These are phyloP conservation scores for Coffea humblotiana DNA, from an alignment of 305 asterid species.

Conservation along the genomic window DNA sequence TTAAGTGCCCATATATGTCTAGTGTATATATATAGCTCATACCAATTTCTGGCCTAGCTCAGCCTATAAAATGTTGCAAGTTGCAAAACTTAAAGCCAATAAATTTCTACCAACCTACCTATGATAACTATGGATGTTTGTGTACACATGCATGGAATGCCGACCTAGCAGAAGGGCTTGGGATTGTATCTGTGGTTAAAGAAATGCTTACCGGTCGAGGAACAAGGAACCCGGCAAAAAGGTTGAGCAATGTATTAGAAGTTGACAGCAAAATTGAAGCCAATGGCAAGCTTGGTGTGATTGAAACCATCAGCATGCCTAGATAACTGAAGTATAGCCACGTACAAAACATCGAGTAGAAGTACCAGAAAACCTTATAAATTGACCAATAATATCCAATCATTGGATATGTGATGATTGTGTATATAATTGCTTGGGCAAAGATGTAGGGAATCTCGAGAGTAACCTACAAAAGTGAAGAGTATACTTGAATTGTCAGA, in stretches of 20 bases:
- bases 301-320: constrained; percentile 53
- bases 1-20: no score
- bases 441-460: constrained; percentile 7
- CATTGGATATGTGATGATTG: constrained; percentile 34
- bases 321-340: constrained; percentile 51
- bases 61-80: no score
- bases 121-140: no score
- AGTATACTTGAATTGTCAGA: no score
- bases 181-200: constrained; percentile 7
- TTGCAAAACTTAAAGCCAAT: no score
- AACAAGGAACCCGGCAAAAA: constrained; percentile 50
- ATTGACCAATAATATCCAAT: constrained; percentile 55
- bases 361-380: constrained; percentile 54
- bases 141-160: no score
- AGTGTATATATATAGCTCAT: no score
- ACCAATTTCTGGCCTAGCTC: no score
- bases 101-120: no score
- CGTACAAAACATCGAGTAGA: constrained; percentile 50
- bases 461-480: neutral
- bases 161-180: no score
- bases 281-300: constrained; percentile 49
- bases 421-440: neutral
- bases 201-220: constrained; percentile 42
- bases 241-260: constrained; percentile 42
- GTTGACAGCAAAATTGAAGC: constrained; percentile 48